These are phyloP conservation scores for Naganishia onofrii DNA, from an alignment of 768 basidiomycete genomes.

Conservation along the genomic window DNA sequence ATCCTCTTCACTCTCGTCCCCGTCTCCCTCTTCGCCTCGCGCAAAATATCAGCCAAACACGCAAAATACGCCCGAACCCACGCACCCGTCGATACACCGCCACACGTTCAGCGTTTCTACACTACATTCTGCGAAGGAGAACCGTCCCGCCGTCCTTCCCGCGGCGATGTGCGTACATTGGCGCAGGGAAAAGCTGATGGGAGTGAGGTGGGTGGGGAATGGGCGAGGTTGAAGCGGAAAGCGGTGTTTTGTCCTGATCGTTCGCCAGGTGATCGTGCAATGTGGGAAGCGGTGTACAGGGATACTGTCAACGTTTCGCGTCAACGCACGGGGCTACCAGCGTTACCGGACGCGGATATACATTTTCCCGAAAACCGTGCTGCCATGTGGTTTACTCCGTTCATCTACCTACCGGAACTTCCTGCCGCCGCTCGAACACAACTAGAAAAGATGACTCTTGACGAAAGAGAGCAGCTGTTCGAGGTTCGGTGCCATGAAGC, in stretches of 20 bases:
- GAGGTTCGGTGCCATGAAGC: slow-evolving; percentile 38
- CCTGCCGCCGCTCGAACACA: slow-evolving; percentile 36
- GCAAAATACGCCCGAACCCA: slow-evolving; percentile 28
- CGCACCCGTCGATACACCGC: slow-evolving; percentile 27
- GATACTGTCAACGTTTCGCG: slow-evolving; percentile 25
- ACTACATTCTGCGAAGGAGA: slow-evolving; percentile 47
- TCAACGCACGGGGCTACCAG: slow-evolving; percentile 3
- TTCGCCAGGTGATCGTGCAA: slow-evolving; percentile 23
- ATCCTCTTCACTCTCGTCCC: slow-evolving; percentile 48
- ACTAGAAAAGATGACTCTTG: slow-evolving; percentile 34
- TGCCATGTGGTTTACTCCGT: slow-evolving; percentile 7
- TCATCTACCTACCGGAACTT: slow-evolving; percentile 42
- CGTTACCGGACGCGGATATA: background rate
- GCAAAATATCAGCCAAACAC: slow-evolving; percentile 30
- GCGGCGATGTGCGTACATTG: slow-evolving; percentile 32
- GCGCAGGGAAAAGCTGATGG: slow-evolving; percentile 29
- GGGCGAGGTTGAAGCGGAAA: slow-evolving; percentile 27
- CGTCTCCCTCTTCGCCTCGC: slow-evolving; percentile 41
- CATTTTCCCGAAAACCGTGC: background rate
- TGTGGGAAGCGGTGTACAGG: slow-evolving; percentile 6
- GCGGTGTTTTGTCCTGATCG: slow-evolving; percentile 32
- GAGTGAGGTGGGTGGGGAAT: slow-evolving; percentile 26
- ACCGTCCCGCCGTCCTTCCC: slow-evolving; percentile 25
- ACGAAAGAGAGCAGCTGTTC: slow-evolving; percentile 35
- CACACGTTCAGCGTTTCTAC: slow-evolving; percentile 42